Percentiles rank a stretch among this genome's conserved stretches.
Evolutionary conservation across 306 rosid species (phyloP).

Genomic region (Citrullus mucosospermus): DNA sequence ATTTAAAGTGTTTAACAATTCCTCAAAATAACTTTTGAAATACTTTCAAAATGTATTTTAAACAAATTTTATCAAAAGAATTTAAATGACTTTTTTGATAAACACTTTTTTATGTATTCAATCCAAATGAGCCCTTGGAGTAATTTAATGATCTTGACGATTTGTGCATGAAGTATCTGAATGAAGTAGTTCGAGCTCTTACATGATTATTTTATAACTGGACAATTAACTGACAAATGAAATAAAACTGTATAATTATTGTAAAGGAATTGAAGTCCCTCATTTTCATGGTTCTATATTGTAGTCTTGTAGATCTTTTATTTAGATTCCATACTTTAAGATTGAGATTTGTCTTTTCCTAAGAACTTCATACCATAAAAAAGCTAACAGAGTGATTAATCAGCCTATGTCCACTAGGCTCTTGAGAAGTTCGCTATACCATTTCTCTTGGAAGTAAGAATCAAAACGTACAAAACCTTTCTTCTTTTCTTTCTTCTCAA

Average conservation of each 20-base stretch:
- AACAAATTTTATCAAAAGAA: too few relatives aligned
- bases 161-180: not conserved
- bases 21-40: too few relatives aligned
- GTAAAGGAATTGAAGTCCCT: not conserved
- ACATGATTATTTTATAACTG: not conserved
- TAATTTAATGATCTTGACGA: not conserved
- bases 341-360: not conserved
- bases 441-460: not conserved
- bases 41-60: too few relatives aligned
- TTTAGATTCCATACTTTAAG: not conserved
- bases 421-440: not conserved
- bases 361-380: not conserved
- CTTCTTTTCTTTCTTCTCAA: not conserved
- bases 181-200: not conserved
- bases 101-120: too few relatives aligned
- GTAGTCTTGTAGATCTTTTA: not conserved
- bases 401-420: not conserved
- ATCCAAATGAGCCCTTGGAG: not conserved
- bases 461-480: not conserved
- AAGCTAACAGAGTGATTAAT: not conserved
- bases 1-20: too few relatives aligned
- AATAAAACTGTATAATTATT: not conserved
- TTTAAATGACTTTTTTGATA: too few relatives aligned
- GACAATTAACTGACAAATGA: too few relatives aligned
- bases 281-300: not conserved